Evolutionary conservation across 192 early-diverging fungal species (phyloP).

Genomic region (Chytriomyces sp.): DNA sequence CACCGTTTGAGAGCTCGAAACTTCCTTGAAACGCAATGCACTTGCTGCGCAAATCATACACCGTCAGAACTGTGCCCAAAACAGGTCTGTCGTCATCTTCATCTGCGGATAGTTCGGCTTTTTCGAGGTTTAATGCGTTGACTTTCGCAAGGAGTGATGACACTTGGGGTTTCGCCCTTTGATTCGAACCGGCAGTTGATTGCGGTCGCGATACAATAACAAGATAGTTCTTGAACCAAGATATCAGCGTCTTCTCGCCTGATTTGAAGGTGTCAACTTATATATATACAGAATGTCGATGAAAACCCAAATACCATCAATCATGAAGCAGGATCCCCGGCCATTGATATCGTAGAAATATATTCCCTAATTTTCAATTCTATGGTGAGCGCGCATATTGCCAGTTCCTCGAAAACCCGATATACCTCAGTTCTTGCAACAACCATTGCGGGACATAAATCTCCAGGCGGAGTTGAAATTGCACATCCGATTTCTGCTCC

Average conservation of each 20-base stretch:
- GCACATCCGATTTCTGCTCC: conserved; percentile 80
- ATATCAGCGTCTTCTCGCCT: conserved; percentile 70
- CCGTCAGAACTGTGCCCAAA: conserved; percentile 62
- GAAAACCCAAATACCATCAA: conserved; percentile 62
- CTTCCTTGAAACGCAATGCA: conserved; percentile 86
- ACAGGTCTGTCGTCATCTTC: background rate
- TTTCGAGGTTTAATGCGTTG: background rate
- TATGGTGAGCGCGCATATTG: background rate
- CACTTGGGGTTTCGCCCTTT: background rate
- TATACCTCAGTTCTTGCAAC: conserved; percentile 81
- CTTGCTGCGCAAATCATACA: conserved; percentile 93
- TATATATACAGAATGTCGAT: conserved; percentile 42
- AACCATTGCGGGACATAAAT: conserved; percentile 71
- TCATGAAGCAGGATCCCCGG: conserved; percentile 88
- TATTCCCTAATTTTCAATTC: conserved; percentile 61
- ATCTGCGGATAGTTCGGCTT: background rate
- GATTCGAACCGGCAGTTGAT: background rate
- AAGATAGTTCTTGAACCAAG: conserved; percentile 77
- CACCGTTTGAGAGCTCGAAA: conserved; percentile 59
- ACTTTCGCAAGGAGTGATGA: background rate
- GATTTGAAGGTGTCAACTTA: conserved; percentile 40
- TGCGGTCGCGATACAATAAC: conserved; percentile 66
- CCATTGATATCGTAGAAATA: conserved; percentile 93
- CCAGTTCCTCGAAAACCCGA: background rate
- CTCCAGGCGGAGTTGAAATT: conserved; percentile 65